A percentile compares a stretch with the other conserved stretches of the same genome.
These are phyloP conservation scores for Globisporangium apiculatum DNA, from an alignment of 352 stramenopile species.

Conservation along the genomic window DNA sequence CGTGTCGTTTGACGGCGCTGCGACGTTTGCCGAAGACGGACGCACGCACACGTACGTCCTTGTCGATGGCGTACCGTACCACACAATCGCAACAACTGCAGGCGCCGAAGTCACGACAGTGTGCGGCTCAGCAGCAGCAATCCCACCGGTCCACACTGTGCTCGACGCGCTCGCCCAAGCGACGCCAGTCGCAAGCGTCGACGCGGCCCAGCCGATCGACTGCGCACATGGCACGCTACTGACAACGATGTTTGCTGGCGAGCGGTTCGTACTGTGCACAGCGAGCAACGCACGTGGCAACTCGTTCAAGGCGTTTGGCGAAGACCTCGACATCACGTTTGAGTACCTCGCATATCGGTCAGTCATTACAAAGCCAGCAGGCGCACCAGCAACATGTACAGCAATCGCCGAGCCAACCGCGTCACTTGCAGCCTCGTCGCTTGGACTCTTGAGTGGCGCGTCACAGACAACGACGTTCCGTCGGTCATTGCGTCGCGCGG, in stretches of 20 bases:
- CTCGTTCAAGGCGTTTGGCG: slow-evolving; percentile 30
- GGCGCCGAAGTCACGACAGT: no score
- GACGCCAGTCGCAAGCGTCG: no score
- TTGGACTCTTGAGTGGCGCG: slow-evolving; percentile 7
- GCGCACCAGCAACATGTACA: neutral
- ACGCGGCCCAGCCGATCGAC: no score
- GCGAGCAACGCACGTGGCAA: neutral
- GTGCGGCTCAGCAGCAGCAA: no score
- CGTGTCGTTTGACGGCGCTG: slow-evolving; percentile 29
- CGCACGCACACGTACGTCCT: no score
- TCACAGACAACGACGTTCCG: slow-evolving; percentile 10
- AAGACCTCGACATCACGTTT: slow-evolving; percentile 30
- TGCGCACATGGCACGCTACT: no score
- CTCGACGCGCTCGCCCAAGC: no score
- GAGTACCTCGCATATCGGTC: slow-evolving; percentile 15
- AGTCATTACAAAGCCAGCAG: no score
- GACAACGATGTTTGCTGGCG: slow-evolving; percentile 11
- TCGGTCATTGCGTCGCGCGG: slow-evolving; percentile 15
- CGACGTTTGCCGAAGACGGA: neutral
- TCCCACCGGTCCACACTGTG: no score
- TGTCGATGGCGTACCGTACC: no score
- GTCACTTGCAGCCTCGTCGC: slow-evolving; percentile 9
- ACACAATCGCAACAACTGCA: neutral
- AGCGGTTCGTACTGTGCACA: slow-evolving; percentile 37
- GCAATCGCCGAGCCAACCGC: no score